Conservation (phyloP, 768 basidiomycete species). For the Mycena leptocephala region DNA sequence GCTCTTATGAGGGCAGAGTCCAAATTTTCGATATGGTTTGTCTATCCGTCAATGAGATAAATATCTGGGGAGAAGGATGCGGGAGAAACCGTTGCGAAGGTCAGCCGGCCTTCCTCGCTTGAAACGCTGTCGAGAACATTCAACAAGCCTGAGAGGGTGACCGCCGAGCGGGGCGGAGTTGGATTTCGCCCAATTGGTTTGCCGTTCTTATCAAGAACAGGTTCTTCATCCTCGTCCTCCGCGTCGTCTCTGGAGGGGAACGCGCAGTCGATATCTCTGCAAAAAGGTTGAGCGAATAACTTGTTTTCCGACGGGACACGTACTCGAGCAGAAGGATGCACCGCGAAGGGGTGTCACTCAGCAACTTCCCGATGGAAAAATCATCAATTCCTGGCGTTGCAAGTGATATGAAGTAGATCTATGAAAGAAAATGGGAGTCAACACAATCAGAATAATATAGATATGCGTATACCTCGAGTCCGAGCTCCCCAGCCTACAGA, state of each 20-base stretch:
- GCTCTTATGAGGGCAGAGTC: conserved; percentile 29
- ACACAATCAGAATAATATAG: too few species aligned
- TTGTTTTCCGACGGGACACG: conserved; percentile 14
- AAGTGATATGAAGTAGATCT: conserved; percentile 12
- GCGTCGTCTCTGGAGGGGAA: conserved; percentile 26
- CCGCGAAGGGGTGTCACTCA: conserved; percentile 9
- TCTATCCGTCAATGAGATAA: background rate
- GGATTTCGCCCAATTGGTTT: background rate
- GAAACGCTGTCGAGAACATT: conserved; percentile 28
- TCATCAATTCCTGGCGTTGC: conserved; percentile 7
- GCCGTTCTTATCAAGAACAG: conserved; percentile 24
- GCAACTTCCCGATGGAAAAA: background rate
- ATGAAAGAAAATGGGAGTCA: background rate
- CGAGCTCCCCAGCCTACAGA: conserved; percentile 30
- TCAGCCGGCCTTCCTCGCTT: conserved; percentile 21
- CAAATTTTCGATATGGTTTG: conserved; percentile 29
- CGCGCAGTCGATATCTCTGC: conserved; percentile 34
- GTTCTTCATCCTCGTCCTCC: conserved; percentile 22
- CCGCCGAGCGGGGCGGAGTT: background rate
- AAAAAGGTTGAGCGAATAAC: background rate
- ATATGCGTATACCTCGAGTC: conserved; percentile 18
- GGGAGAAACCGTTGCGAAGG: conserved; percentile 19
- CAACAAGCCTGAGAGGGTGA: conserved; percentile 18
- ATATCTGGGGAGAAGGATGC: background rate
- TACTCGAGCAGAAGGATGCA: conserved; percentile 12